A percentile compares a stretch with the other conserved stretches of the same genome.
Conservation (phyloP, 164 flowering plant species). For the Houttuynia cordata region DNA sequence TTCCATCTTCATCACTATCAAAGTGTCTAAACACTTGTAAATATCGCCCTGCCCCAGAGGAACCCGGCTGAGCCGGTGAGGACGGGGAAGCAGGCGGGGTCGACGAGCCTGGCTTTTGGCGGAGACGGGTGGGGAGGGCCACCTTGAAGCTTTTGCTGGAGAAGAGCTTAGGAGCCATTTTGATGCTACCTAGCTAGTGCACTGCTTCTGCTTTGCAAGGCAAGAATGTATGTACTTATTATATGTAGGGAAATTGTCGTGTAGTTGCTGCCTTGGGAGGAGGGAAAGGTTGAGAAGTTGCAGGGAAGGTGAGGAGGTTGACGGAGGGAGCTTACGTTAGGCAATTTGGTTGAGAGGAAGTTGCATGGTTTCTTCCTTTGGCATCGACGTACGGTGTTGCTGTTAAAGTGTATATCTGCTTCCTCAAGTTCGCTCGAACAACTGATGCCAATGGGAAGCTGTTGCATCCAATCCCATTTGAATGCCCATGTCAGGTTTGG, state of each 20-base stretch:
- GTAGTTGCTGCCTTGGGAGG: not conserved
- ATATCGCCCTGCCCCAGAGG: constrained; percentile 16
- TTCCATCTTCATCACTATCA: constrained; percentile 59
- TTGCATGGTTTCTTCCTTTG: constrained; percentile 1
- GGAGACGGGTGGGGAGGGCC: constrained; percentile 4
- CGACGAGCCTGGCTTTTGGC: not conserved
- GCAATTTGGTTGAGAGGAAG: not conserved
- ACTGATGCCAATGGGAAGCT: too few relatives aligned
- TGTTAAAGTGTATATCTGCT: too few relatives aligned
- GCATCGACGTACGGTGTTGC: not conserved
- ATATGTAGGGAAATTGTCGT: not conserved
- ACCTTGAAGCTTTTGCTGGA: constrained; percentile 8
- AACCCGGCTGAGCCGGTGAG: not conserved
- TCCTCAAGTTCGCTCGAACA: too few relatives aligned
- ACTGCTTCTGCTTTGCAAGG: not conserved
- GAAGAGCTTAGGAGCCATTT: constrained; percentile 6
- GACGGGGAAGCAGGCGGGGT: not conserved
- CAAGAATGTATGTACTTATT: not conserved
- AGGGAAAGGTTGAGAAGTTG: too few relatives aligned
- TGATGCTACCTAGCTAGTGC: not conserved
- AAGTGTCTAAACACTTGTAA: constrained; percentile 47
- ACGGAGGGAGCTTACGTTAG: not conserved
- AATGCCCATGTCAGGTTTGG: too few relatives aligned
- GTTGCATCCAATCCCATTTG: too few relatives aligned
- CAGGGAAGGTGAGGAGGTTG: not conserved